phyloP scores from a whole-genome alignment of 2,329 filamentous ascomycete species.

The Sporothrix euskadiensis region DNA sequence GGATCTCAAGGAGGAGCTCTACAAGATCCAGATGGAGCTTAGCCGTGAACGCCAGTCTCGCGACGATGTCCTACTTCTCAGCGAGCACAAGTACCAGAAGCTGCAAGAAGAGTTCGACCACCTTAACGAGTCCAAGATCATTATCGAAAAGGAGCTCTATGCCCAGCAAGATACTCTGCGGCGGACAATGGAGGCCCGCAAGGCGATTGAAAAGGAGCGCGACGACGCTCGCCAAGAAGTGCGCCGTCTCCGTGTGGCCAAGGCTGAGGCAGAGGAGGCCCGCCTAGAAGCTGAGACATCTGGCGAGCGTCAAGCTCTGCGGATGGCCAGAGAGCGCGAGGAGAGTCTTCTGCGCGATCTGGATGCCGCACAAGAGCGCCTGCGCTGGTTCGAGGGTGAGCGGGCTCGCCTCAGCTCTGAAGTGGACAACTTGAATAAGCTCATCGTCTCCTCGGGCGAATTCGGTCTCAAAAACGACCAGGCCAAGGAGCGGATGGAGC shows the following conservation, averaged over 20 bases:
- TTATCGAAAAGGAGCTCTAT: slow-evolving; percentile 96
- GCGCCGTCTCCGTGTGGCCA: slow-evolving; percentile 76
- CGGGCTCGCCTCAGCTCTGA: slow-evolving; percentile 73
- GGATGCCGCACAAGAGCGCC: slow-evolving; percentile 72
- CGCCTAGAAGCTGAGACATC: slow-evolving; percentile 78
- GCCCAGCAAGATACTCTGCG: slow-evolving; percentile 89
- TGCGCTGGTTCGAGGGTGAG: slow-evolving; percentile 78
- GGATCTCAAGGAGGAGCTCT: slow-evolving; percentile 82
- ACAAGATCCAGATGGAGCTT: slow-evolving; percentile 81
- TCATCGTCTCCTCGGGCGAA: slow-evolving; percentile 84
- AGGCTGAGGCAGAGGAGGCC: slow-evolving; percentile 81
- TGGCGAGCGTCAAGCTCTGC: slow-evolving; percentile 76
- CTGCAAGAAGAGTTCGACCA: slow-evolving; percentile 82
- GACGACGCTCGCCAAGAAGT: slow-evolving; percentile 88
- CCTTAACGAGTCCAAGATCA: slow-evolving; percentile 92
- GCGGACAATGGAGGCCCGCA: slow-evolving; percentile 77
- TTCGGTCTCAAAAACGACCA: slow-evolving; percentile 90
- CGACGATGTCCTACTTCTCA: slow-evolving; percentile 87
- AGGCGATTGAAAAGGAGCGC: slow-evolving; percentile 79
- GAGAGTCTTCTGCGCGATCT: slow-evolving; percentile 75
- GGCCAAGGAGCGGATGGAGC: slow-evolving; percentile 87
- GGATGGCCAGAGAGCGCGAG: slow-evolving; percentile 77
- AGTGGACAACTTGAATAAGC: slow-evolving; percentile 81
- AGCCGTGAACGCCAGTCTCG: slow-evolving; percentile 90
- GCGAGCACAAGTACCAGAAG: slow-evolving; percentile 81